Conservation (phyloP, 1,284 basidiomycete species). For the Cryptococcus sp. region DNA sequence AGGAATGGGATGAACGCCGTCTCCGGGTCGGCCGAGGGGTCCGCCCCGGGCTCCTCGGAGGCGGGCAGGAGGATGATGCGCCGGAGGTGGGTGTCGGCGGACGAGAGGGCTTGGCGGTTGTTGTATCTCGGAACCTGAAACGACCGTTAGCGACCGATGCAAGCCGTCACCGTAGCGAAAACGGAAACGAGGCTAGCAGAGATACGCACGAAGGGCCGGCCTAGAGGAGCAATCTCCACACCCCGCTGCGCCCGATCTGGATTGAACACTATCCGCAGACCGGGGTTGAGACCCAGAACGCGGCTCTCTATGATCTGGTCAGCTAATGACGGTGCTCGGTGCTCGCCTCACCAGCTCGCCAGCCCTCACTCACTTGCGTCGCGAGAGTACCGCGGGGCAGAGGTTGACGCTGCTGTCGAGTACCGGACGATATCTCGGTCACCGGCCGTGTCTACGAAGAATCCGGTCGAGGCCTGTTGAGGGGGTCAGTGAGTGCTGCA, state of each 20-base stretch:
- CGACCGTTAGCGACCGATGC: neutral
- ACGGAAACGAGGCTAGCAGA: neutral
- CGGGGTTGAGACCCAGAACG: conserved; percentile 23
- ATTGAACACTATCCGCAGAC: conserved; percentile 27
- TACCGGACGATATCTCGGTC: conserved; percentile 32
- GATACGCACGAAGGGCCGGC: conserved; percentile 28
- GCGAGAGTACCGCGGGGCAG: conserved; percentile 28
- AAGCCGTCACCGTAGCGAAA: neutral
- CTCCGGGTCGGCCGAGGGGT: conserved; percentile 2
- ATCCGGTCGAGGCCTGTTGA: conserved; percentile 17
- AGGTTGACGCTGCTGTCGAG: conserved; percentile 18
- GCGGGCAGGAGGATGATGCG: conserved; percentile 17
- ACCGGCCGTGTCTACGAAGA: conserved; percentile 33
- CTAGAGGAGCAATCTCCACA: conserved; percentile 32
- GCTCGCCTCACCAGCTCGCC: no score
- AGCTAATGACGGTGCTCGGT: neutral
- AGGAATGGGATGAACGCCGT: conserved; percentile 12
- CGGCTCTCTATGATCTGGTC: conserved; percentile 19
- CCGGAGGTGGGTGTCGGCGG: conserved; percentile 16
- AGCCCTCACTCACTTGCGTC: conserved; percentile 24
- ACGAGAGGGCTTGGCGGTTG: conserved; percentile 10
- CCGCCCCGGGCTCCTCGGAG: no score
- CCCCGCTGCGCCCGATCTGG: conserved; percentile 32
- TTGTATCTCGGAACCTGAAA: conserved; percentile 27
- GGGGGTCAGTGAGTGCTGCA: neutral